Conservation (phyloP, 2,329 filamentous ascomycete genomes). For the Bipolaris sorokiniana region DNA sequence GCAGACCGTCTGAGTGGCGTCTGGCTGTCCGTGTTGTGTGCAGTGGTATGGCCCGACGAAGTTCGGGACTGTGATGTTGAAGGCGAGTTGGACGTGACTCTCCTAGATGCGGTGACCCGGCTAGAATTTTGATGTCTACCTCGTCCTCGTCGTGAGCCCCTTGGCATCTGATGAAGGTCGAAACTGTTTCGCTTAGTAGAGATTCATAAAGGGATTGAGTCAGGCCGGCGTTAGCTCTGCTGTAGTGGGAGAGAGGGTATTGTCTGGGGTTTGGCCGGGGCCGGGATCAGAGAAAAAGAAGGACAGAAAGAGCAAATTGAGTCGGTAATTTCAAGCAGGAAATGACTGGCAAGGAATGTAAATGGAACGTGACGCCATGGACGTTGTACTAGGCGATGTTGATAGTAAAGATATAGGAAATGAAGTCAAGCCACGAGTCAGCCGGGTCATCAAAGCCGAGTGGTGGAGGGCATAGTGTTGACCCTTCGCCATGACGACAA, state of each 20-base stretch:
- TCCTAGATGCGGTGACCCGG: slow-evolving; percentile 35
- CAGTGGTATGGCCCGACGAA: slow-evolving; percentile 25
- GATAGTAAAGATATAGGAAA: slow-evolving; percentile 36
- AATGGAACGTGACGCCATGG: slow-evolving; percentile 28
- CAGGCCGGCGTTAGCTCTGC: slow-evolving; percentile 31
- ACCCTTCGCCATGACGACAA: slow-evolving; percentile 18
- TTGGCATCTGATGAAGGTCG: slow-evolving; percentile 48
- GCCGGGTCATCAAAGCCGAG: slow-evolving; percentile 35
- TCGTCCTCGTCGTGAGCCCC: slow-evolving; percentile 43
- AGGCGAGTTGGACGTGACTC: slow-evolving; percentile 31
- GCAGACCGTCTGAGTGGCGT: slow-evolving; percentile 41
- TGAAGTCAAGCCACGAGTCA: slow-evolving; percentile 47
- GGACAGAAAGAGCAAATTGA: slow-evolving; percentile 1
- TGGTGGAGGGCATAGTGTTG: slow-evolving; percentile 29
- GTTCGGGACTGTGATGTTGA: slow-evolving; percentile 17
- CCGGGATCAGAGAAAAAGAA: slow-evolving; percentile 11
- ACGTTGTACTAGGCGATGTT: slow-evolving; percentile 15
- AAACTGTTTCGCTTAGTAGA: slow-evolving; percentile 40
- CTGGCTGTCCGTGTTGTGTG: slow-evolving; percentile 25
- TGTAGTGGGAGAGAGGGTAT: slow-evolving; percentile 27
- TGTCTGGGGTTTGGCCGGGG: slow-evolving; percentile 11
- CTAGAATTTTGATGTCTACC: slow-evolving; percentile 42
- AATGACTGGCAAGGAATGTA: slow-evolving; percentile 11
- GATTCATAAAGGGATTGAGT: slow-evolving; percentile 21
- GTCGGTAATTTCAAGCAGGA: slow-evolving; percentile 6